These are phyloP conservation scores for Ormosia semicastrata DNA, from an alignment of 306 rosid genomes.

Conservation along the genomic window DNA sequence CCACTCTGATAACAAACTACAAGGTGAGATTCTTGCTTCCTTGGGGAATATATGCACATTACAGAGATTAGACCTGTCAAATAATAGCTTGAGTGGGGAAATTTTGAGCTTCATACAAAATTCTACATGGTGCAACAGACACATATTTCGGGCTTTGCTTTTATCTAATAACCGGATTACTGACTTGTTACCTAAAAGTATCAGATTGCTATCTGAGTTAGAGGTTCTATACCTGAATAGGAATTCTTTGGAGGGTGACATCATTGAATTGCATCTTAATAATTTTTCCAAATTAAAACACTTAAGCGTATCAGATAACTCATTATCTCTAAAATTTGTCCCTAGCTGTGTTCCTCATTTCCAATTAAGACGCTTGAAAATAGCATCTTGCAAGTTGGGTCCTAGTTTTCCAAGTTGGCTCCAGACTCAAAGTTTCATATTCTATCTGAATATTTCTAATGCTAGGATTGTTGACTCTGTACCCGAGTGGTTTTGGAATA, in stretches of 20 bases:
- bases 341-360: constrained; percentile 7
- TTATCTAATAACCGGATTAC: background rate
- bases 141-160: background rate
- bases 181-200: background rate
- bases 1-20: rapidly evolving
- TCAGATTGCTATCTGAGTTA: background rate
- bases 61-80: rapidly evolving
- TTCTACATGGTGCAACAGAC: background rate
- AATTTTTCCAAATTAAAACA: background rate
- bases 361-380: rapidly evolving
- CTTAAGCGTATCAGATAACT: background rate
- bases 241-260: background rate
- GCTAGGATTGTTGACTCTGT: background rate
- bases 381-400: constrained; percentile 24
- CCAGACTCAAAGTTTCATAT: background rate
- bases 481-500: constrained; percentile 17
- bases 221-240: rapidly evolving
- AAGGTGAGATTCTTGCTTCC: background rate
- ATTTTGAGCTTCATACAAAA: background rate
- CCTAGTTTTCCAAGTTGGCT: constrained; percentile 22
- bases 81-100: background rate
- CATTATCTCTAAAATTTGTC: background rate
- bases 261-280: constrained; percentile 6
- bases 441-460: rapidly evolving
- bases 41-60: constrained; percentile 6